These are phyloP conservation scores for Senna siamea DNA, from an alignment of 306 rosid species.

Conservation along the genomic window DNA sequence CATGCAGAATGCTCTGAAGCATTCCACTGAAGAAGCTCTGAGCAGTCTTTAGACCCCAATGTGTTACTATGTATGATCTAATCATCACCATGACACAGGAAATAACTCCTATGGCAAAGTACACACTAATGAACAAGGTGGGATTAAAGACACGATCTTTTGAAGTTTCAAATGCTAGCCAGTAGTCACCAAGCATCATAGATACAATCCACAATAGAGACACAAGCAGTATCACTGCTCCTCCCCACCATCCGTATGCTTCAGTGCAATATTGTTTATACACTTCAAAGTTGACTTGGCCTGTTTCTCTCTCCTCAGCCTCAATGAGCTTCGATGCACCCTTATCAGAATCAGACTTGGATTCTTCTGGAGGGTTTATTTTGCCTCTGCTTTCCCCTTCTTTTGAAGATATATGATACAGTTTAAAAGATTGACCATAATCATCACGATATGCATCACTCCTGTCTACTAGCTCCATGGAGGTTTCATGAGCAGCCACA, in stretches of 20 bases:
- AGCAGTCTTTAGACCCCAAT: constrained; percentile 74
- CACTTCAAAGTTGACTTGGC: constrained; percentile 58
- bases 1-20: constrained; percentile 71
- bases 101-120: constrained; percentile 55
- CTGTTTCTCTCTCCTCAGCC: constrained; percentile 85
- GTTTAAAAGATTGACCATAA: constrained; percentile 38
- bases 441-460: constrained; percentile 25
- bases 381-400: constrained; percentile 46
- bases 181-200: constrained; percentile 69
- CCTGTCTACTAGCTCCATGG: constrained; percentile 75
- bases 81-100: constrained; percentile 41
- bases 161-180: constrained; percentile 81
- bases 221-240: constrained; percentile 51
- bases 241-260: constrained; percentile 89
- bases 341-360: constrained; percentile 37
- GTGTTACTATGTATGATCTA: constrained; percentile 52
- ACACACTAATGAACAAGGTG: constrained; percentile 57
- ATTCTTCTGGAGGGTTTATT: constrained; percentile 47
- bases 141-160: constrained; percentile 49
- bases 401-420: constrained; percentile 45
- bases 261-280: constrained; percentile 80
- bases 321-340: constrained; percentile 73
- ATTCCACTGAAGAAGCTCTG: constrained; percentile 67
- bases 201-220: constrained; percentile 57
- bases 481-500: constrained; percentile 85